A percentile compares a stretch with the other conserved stretches of the same genome.
Conservation (phyloP, 148 eudicot species). For the Chenopodium formosanum region DNA sequence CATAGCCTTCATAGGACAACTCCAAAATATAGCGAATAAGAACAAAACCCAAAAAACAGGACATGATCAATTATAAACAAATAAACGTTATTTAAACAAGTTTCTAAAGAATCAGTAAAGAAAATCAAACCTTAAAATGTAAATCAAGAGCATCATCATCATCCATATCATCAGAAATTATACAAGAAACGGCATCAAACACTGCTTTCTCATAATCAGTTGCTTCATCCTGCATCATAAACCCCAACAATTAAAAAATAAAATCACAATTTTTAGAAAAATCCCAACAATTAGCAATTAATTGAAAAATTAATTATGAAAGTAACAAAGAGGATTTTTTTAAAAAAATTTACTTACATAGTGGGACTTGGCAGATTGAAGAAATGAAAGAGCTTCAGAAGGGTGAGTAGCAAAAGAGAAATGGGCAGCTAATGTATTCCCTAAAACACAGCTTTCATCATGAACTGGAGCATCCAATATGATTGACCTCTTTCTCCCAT, state of each 20-base stretch:
- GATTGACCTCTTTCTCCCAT: conserved; percentile 64
- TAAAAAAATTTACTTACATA: conserved; percentile 33
- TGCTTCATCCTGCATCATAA: conserved; percentile 54
- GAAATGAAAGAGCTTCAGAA: conserved; percentile 41
- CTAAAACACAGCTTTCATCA: conserved; percentile 74
- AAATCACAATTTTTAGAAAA: background rate
- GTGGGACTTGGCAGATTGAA: conserved; percentile 57
- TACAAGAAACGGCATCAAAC: conserved; percentile 53
- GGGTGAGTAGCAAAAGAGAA: conserved; percentile 34
- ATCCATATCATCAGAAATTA: conserved; percentile 65
- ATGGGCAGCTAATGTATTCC: conserved; percentile 70
- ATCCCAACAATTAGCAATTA: conserved; percentile 6
- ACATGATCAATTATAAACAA: background rate
- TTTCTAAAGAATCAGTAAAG: background rate
- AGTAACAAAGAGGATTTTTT: conserved; percentile 6
- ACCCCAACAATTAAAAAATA: conserved; percentile 11
- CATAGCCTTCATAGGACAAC: too few relatives aligned
- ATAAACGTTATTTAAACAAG: background rate
- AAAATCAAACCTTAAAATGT: conserved; percentile 56
- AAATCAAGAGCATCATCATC: conserved; percentile 69
- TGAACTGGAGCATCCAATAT: conserved; percentile 65
- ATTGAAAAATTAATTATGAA: background rate
- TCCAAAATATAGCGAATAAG: too few relatives aligned
- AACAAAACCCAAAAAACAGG: background rate
- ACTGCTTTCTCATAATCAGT: conserved; percentile 80